A percentile compares a stretch with the other conserved stretches of the same genome.
phyloP scores from a whole-genome alignment of 768 basidiomycete species.

The Suillus paluster region DNA sequence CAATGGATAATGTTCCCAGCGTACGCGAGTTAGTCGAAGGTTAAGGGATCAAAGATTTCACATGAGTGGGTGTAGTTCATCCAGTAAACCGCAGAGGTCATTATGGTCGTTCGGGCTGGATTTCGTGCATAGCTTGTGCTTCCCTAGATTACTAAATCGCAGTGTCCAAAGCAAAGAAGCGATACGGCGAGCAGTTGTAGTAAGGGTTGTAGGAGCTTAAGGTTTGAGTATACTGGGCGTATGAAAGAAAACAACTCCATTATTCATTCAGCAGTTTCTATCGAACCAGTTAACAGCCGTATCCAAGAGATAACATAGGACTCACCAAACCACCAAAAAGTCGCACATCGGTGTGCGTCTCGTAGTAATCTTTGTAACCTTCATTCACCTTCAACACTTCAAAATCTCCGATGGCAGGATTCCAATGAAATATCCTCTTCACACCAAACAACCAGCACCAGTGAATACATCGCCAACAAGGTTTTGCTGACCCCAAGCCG shows the following conservation, averaged over 20 bases:
- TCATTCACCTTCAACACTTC: slow-evolving; percentile 53
- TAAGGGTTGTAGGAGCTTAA: not conserved
- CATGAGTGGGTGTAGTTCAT: not conserved
- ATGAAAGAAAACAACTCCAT: not conserved
- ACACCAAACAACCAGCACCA: slow-evolving; percentile 64
- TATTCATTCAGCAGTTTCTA: slow-evolving; percentile 3
- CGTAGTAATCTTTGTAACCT: slow-evolving; percentile 42
- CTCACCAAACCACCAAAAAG: slow-evolving; percentile 49
- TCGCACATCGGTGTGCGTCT: slow-evolving; percentile 50
- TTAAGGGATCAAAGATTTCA: not conserved
- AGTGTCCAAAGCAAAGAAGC: not conserved
- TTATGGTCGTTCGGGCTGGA: slow-evolving; percentile 2
- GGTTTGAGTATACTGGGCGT: not conserved
- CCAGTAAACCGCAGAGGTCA: slow-evolving; percentile 3
- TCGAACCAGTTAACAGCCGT: not conserved
- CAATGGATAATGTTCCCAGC: not conserved
- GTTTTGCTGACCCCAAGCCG: slow-evolving; percentile 54
- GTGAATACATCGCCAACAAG: slow-evolving; percentile 59
- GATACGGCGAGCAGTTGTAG: slow-evolving; percentile 8
- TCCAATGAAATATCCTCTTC: slow-evolving; percentile 60
- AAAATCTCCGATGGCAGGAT: slow-evolving; percentile 39
- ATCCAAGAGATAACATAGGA: slow-evolving; percentile 11
- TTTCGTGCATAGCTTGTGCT: not conserved
- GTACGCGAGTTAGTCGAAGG: not conserved
- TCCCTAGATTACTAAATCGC: slow-evolving; percentile 6